Evolutionary conservation across 306 rosid genomes (phyloP), one percentile per base, ranked within the genome.

Genomic region (Ceratonia siliqua): DNA sequence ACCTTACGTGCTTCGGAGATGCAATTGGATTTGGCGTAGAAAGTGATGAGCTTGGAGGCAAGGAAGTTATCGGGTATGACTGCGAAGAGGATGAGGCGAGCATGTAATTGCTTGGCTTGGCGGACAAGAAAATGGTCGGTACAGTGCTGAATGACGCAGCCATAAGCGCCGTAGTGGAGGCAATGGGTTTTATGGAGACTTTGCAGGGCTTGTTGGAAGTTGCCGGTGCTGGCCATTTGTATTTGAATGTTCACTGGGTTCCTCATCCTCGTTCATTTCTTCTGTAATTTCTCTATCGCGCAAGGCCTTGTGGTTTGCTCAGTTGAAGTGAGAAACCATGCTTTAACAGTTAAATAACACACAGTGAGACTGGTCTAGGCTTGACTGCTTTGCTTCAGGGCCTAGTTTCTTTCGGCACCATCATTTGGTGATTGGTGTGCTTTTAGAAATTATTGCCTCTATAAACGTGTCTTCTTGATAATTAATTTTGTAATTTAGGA

Each of bases 31-130:
- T 84, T 87, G 9, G 89, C 77, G 79, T 87, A 94, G 48, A 85
- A 78, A 7, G 50, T 66, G 42, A 90, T 81, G 71, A 94, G 89
- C 77, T 90, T 94, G 8, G 96, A 86, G 50, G 89, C 97, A 54
- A 94, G 90, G 89, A 92, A 94, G 81, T 94, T 94, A 36, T 81
- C 81, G 68, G 96, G 97, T 6, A 59, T 78, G 82, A 90, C 84
- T 33, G 96, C 85, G 76, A 73, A 77, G 39, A 86, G 72, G 82
- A 88, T 70, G 55, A 90, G 87, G 83, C 95, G 96, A 10, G 92
- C 90, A 56, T 87, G 97, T 49, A 92, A 95, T 89, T 88, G 99
- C 82, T 79, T 86, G 6, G 82, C 97, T 61, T 66, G 92, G 39
- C 88, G 89, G 62, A 75, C 2, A 68, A 94, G 80, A 65, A 70